phyloP scores from a whole-genome alignment of 2,329 filamentous ascomycete species.

The Verticillium longisporum region DNA sequence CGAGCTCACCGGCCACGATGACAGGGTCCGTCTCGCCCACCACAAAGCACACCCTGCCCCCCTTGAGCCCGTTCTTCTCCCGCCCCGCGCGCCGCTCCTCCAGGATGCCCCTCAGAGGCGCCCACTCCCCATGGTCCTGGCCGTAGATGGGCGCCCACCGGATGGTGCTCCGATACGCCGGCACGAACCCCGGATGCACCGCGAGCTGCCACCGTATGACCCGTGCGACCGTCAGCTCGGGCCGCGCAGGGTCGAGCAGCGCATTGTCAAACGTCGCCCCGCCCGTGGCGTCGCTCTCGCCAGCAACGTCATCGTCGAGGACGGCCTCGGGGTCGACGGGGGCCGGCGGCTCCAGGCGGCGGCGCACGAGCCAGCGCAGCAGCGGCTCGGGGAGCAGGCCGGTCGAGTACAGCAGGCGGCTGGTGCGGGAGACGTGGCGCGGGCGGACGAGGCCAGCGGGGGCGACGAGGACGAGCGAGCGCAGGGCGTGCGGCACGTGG shows the following conservation, averaged over 20 bases:
- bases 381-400: conserved; percentile 53
- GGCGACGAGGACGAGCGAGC: conserved; percentile 58
- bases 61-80: conserved; percentile 26
- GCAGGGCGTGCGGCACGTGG: conserved; percentile 59
- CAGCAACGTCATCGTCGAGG: conserved; percentile 26
- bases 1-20: conserved; percentile 57
- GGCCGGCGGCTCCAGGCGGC: conserved; percentile 35
- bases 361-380: conserved; percentile 44
- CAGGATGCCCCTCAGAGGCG: conserved; percentile 43
- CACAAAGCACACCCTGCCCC: conserved; percentile 54
- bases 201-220: conserved; percentile 65
- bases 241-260: conserved; percentile 42
- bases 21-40: conserved; percentile 61
- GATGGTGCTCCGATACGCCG: conserved; percentile 65
- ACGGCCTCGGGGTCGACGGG: conserved; percentile 22
- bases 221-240: conserved; percentile 49
- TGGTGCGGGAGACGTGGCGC: conserved; percentile 51
- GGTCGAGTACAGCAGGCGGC: conserved; percentile 55
- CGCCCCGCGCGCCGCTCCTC: conserved; percentile 27
- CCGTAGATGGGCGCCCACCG: conserved; percentile 62
- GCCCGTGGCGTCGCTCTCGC: conserved; percentile 28
- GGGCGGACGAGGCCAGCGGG: conserved; percentile 63
- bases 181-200: conserved; percentile 60
- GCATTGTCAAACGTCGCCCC: conserved; percentile 36
- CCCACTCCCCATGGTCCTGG: conserved; percentile 55